Evolutionary conservation across 176 grass and related monocot species (phyloP), one percentile per base, ranked within the genome.

Genomic region (Neostapfia colusana): DNA sequence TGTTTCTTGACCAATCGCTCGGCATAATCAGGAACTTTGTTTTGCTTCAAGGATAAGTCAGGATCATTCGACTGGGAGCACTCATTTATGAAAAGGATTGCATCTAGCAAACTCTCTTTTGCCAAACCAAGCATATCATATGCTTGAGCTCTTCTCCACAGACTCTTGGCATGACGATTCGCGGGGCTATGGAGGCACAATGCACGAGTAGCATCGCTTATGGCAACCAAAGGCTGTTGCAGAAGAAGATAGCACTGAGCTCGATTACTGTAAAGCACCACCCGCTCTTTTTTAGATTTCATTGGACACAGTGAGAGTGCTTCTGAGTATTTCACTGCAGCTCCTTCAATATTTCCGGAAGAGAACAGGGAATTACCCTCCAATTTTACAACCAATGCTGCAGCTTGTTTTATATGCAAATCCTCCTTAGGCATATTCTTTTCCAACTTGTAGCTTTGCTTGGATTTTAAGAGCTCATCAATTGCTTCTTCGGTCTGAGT

Each of bases 281-380:
- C 95, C 56, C 95, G 90, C 51, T 99, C 95, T 92, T 93, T 99
- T 82, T 99, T 99, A 60, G 95, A 99, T 57, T 99, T 99, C 82
- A 92, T 94, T 74, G 95, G 95, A 79, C 91, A 99, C 13, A 99
- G 76, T 20, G 81, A 83, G 15, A 99, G 85, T 78, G 95, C 95
- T 99, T 95, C 95, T 42, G 95, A 92, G 77, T 99, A 99, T 62
- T 99, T 99, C 31, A 69, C 88, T 49, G 89, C 89, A 61, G 95
- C 95, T 74, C 95, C 91, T 76, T 78, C 80, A 70, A 99, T 99
- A 76, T 92, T 93, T 41, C 95, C 92, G 40, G 92, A 95, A 68
- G 95, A 99, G 68, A 99, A 99, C 71, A 99, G 59, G 34, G 95
- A 99, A 75, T 99, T 99, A 13, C 95, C 95, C 95, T 99, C 95